A percentile compares a stretch with the other conserved stretches of the same genome.
Conservation (phyloP, 805 yeast genomes). For the Wickerhamiella musiphila region DNA sequence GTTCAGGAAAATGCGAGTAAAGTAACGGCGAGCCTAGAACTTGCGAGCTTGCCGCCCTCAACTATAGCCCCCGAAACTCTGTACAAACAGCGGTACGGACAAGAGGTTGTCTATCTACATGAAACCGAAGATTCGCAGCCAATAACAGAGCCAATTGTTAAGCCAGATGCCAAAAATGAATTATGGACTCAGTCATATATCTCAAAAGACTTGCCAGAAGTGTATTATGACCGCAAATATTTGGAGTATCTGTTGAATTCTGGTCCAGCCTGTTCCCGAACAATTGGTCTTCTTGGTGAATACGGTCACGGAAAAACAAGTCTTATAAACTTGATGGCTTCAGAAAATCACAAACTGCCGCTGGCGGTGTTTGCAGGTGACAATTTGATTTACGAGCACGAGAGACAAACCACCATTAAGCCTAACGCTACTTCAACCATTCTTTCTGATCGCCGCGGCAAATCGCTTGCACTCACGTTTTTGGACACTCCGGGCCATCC, state of each 20-base stretch:
- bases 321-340: conserved; percentile 47
- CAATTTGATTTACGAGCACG: conserved; percentile 34
- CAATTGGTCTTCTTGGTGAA: conserved; percentile 64
- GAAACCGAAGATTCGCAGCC: conserved; percentile 36
- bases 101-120: conserved; percentile 44
- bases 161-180: conserved; percentile 24
- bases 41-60: too few species aligned
- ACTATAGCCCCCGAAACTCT: too few species aligned
- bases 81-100: conserved; percentile 35
- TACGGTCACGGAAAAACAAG: conserved; percentile 78
- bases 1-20: too few species aligned
- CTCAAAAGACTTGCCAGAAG: conserved; percentile 33
- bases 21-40: too few species aligned
- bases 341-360: conserved; percentile 41
- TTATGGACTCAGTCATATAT: too few species aligned
- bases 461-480: conserved; percentile 43
- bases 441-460: conserved; percentile 33
- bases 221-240: conserved; percentile 45
- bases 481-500: conserved; percentile 89
- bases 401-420: conserved; percentile 53
- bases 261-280: conserved; percentile 42
- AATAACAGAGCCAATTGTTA: conserved; percentile 46
- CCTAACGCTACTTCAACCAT: conserved; percentile 45
- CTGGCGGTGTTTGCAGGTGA: conserved; percentile 20
- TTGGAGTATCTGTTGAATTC: conserved; percentile 37